Evolutionary conservation across 495 filamentous ascomycete genomes (phyloP).

Genomic region (Chaetomium tenue): DNA sequence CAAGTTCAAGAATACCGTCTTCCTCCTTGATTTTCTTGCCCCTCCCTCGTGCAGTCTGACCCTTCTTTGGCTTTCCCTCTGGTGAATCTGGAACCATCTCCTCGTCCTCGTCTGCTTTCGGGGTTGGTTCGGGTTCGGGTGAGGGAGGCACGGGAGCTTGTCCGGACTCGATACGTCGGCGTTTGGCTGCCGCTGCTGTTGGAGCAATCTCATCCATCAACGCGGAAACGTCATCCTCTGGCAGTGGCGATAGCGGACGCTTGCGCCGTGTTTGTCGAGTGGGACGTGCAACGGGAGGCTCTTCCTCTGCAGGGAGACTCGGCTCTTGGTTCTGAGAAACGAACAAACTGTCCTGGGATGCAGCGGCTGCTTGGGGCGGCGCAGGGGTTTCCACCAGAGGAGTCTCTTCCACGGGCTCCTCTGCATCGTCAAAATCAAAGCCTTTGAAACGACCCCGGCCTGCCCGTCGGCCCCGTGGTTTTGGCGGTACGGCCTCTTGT

Average conservation of each 20-base stretch:
- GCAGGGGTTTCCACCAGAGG: conserved; percentile 13
- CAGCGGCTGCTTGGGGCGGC: conserved; percentile 7
- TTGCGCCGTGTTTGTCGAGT: conserved; percentile 46
- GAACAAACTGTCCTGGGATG: conserved; percentile 35
- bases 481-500: conserved; percentile 27
- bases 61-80: conserved; percentile 21
- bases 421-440: conserved; percentile 53
- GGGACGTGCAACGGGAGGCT: conserved; percentile 21
- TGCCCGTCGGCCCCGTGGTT: conserved; percentile 39
- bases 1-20: conserved; percentile 67
- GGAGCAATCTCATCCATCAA: conserved; percentile 66
- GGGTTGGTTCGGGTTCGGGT: conserved; percentile 22
- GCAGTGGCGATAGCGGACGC: conserved; percentile 38
- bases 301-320: conserved; percentile 27
- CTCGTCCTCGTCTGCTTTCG: conserved; percentile 20
- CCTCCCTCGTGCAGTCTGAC: conserved; percentile 40
- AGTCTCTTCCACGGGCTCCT: conserved; percentile 28
- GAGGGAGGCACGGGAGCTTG: conserved; percentile 38
- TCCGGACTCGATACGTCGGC: conserved; percentile 55
- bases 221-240: conserved; percentile 46
- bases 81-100: conserved; percentile 24
- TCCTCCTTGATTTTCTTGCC: conserved; percentile 55
- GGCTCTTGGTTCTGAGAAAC: conserved; percentile 37
- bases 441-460: conserved; percentile 68
- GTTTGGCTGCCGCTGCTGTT: conserved; percentile 69